phyloP scores from a whole-genome alignment of 192 early-diverging fungal genomes.

The Rhizophagus sp. region DNA sequence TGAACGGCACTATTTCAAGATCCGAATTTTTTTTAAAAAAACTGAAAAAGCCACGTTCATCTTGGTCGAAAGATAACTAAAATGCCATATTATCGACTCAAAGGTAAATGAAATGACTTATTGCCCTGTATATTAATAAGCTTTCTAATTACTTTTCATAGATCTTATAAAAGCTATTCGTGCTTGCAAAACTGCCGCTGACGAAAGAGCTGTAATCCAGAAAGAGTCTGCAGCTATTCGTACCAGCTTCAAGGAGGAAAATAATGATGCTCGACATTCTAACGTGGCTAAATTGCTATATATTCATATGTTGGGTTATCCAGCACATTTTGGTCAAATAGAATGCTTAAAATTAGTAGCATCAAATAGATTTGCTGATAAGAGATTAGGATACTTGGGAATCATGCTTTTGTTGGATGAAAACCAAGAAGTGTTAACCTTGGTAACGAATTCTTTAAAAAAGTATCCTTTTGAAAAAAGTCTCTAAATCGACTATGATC shows the following conservation, averaged over 20 bases:
- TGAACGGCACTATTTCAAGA: no score
- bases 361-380: conserved; percentile 91
- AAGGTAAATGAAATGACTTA: conserved; percentile 12
- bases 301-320: conserved; percentile 98
- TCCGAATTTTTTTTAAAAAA: neutral
- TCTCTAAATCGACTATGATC: neutral
- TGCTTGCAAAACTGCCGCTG: conserved; percentile 96
- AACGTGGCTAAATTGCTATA: conserved; percentile 98
- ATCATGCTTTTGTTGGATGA: conserved; percentile 98
- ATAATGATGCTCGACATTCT: conserved; percentile 83
- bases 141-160: conserved; percentile 10
- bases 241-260: conserved; percentile 96
- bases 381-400: conserved; percentile 97
- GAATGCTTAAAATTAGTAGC: conserved; percentile 98
- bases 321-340: conserved; percentile 99
- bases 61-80: neutral
- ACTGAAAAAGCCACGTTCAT: neutral
- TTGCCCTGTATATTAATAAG: neutral
- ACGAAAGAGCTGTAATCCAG: conserved; percentile 96
- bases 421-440: conserved; percentile 94
- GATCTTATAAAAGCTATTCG: conserved; percentile 98
- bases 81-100: conserved; percentile 31
- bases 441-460: conserved; percentile 97
- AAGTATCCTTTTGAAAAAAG: conserved; percentile 62
- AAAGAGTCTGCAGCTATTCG: conserved; percentile 95